Conservation (phyloP, 164 flowering plant genomes). For the Vitis rupestris region DNA sequence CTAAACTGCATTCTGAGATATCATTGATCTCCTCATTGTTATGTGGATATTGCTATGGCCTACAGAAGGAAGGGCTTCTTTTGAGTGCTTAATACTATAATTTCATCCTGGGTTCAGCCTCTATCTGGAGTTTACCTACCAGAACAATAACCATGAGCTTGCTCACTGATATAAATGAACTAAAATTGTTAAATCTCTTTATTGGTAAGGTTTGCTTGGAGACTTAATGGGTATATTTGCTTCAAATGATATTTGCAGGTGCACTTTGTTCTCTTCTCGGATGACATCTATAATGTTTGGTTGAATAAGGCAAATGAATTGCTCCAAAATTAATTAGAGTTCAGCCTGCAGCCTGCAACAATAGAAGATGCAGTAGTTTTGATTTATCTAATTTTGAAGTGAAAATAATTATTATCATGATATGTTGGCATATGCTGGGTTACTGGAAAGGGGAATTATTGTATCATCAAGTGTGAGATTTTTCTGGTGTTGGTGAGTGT, state of each 20-base stretch:
- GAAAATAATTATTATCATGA: no score
- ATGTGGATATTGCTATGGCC: neutral
- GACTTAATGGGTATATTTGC: neutral
- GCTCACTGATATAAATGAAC: neutral
- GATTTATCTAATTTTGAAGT: no score
- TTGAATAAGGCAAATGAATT: conserved; percentile 55
- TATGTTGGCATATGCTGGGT: no score
- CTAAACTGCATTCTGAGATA: neutral
- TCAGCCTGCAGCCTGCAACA: no score
- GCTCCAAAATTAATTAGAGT: conserved; percentile 16
- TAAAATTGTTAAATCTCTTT: neutral
- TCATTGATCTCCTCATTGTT: neutral
- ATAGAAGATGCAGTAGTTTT: no score
- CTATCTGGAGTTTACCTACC: neutral
- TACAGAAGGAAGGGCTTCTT: no score
- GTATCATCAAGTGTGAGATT: no score
- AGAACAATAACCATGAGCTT: neutral
- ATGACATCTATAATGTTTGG: conserved; percentile 71
- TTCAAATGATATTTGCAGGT: conserved; percentile 48
- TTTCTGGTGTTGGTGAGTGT: no score
- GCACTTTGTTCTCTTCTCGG: conserved; percentile 79
- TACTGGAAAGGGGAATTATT: no score
- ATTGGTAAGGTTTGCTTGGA: neutral
- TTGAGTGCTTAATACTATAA: neutral
- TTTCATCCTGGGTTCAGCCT: neutral